Percentiles rank a stretch among this genome's conserved stretches.
phyloP scores from a whole-genome alignment of 2,329 filamentous ascomycete species.

The Mycosphaerella arachidis region DNA sequence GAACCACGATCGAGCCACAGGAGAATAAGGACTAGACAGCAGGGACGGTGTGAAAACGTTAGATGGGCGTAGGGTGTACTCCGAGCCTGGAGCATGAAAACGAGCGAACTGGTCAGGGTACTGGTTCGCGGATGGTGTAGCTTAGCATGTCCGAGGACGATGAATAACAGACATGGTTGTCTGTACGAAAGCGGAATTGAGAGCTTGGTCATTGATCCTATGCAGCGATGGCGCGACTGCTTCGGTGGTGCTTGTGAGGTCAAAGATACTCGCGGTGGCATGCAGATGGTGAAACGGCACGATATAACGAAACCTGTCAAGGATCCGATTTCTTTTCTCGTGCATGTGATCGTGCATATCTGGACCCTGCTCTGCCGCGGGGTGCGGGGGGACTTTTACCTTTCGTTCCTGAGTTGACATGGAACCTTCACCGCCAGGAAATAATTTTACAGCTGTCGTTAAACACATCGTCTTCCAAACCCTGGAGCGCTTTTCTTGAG shows the following conservation, averaged over 20 bases:
- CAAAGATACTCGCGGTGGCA: background rate
- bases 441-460: background rate
- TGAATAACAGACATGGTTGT: background rate
- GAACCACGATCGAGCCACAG: constrained; percentile 23
- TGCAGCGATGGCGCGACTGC: background rate
- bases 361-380: background rate
- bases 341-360: background rate
- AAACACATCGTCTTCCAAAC: background rate
- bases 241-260: background rate
- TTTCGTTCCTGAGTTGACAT: background rate
- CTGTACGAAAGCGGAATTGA: background rate
- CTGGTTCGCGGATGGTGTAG: background rate
- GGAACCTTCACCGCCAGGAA: background rate
- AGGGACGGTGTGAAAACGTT: background rate
- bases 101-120: background rate
- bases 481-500: background rate
- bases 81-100: background rate
- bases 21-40: constrained; percentile 1
- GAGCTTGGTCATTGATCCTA: background rate
- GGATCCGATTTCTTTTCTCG: background rate
- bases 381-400: background rate
- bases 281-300: background rate
- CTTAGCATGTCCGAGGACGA: background rate
- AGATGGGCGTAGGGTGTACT: background rate
- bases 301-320: background rate